A percentile compares a stretch with the other conserved stretches of the same genome.
phyloP scores from a whole-genome alignment of 768 basidiomycete species.

The Podaxis pistillaris region DNA sequence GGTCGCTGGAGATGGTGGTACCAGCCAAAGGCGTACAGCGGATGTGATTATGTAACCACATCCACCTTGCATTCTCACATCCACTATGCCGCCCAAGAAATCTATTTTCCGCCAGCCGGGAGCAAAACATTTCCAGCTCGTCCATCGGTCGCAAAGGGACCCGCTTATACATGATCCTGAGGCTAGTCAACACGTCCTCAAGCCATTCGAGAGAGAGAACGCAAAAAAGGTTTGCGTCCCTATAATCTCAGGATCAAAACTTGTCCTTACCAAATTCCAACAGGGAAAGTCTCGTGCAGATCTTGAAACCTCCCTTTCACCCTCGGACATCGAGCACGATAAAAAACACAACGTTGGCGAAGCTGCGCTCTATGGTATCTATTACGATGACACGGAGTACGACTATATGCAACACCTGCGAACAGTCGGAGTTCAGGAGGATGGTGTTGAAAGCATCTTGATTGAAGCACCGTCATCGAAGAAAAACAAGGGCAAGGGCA shows the following conservation, averaged over 20 bases:
- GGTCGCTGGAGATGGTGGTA: constrained; percentile 29
- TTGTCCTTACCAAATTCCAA: constrained; percentile 13
- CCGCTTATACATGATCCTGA: constrained; percentile 94
- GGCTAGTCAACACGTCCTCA: constrained; percentile 86
- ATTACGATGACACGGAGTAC: constrained; percentile 94
- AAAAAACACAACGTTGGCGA: constrained; percentile 70
- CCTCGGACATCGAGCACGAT: constrained; percentile 44
- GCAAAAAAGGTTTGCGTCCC: constrained; percentile 51
- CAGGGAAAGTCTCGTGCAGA: constrained; percentile 84
- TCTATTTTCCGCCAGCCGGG: constrained; percentile 91
- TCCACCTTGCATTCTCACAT: constrained; percentile 24
- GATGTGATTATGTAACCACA: constrained; percentile 33
- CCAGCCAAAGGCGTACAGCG: constrained; percentile 25
- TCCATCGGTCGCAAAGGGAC: constrained; percentile 94
- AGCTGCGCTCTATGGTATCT: constrained; percentile 85
- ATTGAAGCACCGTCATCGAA: constrained; percentile 66
- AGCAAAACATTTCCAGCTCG: constrained; percentile 92
- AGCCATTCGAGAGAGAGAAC: constrained; percentile 74
- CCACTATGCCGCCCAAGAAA: constrained; percentile 63
- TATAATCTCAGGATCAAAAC: constrained; percentile 14
- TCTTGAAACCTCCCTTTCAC: constrained; percentile 58
- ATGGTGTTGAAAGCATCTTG: constrained; percentile 77
- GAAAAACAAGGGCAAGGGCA: constrained; percentile 29
- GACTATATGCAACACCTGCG: constrained; percentile 99
- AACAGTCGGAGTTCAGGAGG: constrained; percentile 70